These are phyloP conservation scores for Citrus sp. DNA, from an alignment of 345 rosid species.

Conservation along the genomic window DNA sequence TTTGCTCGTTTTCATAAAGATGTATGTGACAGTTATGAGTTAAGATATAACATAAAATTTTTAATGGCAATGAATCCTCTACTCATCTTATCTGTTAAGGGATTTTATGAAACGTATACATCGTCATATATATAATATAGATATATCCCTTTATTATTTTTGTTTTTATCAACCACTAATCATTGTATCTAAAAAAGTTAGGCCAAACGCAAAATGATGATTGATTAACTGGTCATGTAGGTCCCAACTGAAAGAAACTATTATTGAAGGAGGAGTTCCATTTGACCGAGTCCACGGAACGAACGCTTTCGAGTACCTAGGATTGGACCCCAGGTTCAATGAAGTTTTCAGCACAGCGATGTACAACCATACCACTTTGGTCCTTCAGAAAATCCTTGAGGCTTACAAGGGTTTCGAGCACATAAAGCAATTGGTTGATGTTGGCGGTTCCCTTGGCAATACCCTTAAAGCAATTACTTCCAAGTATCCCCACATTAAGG, in stretches of 20 bases:
- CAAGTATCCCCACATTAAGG: slow-evolving; percentile 37
- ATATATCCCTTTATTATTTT: no score
- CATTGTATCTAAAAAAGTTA: no score
- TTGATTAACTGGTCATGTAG: no score
- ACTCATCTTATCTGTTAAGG: no score
- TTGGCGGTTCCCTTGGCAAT: slow-evolving; percentile 50
- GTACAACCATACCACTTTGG: slow-evolving; percentile 32
- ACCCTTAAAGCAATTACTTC: slow-evolving; percentile 33
- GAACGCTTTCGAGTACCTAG: slow-evolving; percentile 33
- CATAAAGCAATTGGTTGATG: slow-evolving; percentile 36
- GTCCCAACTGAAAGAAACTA: slow-evolving; percentile 30
- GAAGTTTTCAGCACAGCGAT: slow-evolving; percentile 42
- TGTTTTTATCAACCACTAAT: no score
- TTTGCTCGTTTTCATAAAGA: no score
- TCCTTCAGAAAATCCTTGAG: slow-evolving; percentile 25
- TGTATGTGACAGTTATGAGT: no score
- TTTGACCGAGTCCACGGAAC: slow-evolving; percentile 46
- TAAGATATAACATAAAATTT: no score
- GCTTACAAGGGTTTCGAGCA: slow-evolving; percentile 30
- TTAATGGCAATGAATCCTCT: no score
- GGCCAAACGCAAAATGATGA: no score
- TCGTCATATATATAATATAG: no score
- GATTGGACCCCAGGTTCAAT: slow-evolving; percentile 37
- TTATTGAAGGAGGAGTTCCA: slow-evolving; percentile 42
- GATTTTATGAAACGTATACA: no score